Base-by-base conservation (phyloP, 2,329 filamentous ascomycete genomes). In the Talaromyces piceae region DNA sequence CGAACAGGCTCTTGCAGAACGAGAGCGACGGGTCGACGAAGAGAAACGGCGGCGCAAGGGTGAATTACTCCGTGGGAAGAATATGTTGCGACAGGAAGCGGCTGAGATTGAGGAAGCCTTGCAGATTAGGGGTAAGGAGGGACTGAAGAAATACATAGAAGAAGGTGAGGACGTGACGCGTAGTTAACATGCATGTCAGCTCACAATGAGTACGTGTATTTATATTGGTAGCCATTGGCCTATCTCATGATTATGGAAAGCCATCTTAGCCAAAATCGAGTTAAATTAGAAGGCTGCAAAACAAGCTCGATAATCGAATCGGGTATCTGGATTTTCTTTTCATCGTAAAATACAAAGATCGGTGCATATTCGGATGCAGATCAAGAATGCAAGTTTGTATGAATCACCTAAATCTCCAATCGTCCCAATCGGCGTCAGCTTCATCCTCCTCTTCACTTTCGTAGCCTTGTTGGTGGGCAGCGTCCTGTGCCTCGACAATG, bases 361-460 rank as follows among this genome's bases (percentile, higher is more conserved):
- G 31, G 18, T 37, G 31, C 18, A 8, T 37, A 37, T n/a, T n/a
- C n/a, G n/a, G 31, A 37, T 37, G 31, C 31, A 37, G 18, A 18
- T 2, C 31, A 18, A 18, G 16, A 37, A 37, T 20, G 16, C 30
- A 33, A 8, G 33, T 18, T 37, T 18, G 33, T 43, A 43, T n/a
- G 20, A 41, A 41, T 26, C 45, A 65, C 52, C 60, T 65, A 52
- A 73, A 71, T 53, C 66, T 63, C 71, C 70, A 73, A 55, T 70
- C 65, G 59, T 75, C 71, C 67, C 71, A 74, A 41, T 68, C 68
- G 13, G 39, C 39, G 41, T 71, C 70, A 50, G 67, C 72, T 0
- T 76, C 75, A 2, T 76, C 74, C 0, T 73, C 72, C 2, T 72
- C 71, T 1, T 73, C 72, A 0, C 68, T 67, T 1, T 63, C 64